phyloP scores from a whole-genome alignment of 176 grass and related monocot species.

The Ensete glaucum region DNA sequence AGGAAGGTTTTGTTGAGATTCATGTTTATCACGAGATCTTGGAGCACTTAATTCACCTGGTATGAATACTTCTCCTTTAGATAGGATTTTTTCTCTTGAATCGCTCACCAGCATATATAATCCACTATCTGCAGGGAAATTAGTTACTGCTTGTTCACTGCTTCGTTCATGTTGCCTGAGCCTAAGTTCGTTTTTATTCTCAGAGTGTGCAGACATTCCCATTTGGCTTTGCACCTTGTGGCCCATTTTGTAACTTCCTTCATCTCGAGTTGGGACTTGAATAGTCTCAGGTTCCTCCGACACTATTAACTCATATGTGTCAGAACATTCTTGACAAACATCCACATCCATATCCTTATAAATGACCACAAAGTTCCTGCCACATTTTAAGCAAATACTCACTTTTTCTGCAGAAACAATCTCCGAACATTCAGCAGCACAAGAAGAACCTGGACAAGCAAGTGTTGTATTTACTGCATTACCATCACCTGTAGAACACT shows the following conservation, averaged over 20 bases:
- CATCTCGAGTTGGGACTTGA: background rate
- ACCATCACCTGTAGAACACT: constrained; percentile 23
- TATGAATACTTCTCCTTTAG: background rate
- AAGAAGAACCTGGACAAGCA: constrained; percentile 21
- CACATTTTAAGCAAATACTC: constrained; percentile 46
- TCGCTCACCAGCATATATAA: background rate
- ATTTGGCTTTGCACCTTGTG: background rate
- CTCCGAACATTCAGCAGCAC: constrained; percentile 20
- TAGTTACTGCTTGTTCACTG: background rate
- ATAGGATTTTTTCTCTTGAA: background rate
- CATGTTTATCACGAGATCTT: background rate
- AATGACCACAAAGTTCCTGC: constrained; percentile 28
- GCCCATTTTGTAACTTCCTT: background rate
- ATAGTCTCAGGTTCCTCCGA: background rate
- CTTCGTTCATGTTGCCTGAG: background rate
- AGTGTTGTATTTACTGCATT: constrained; percentile 15
- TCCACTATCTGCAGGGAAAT: constrained; percentile 1
- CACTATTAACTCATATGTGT: constrained; percentile 15
- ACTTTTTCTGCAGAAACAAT: constrained; percentile 7
- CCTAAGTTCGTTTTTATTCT: background rate
- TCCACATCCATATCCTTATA: constrained; percentile 28
- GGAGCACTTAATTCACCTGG: background rate
- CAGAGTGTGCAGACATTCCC: background rate
- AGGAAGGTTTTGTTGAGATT: background rate
- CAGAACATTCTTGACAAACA: constrained; percentile 45